Conservation (phyloP, 805 yeast species). For the Monosporozyma solicola region DNA sequence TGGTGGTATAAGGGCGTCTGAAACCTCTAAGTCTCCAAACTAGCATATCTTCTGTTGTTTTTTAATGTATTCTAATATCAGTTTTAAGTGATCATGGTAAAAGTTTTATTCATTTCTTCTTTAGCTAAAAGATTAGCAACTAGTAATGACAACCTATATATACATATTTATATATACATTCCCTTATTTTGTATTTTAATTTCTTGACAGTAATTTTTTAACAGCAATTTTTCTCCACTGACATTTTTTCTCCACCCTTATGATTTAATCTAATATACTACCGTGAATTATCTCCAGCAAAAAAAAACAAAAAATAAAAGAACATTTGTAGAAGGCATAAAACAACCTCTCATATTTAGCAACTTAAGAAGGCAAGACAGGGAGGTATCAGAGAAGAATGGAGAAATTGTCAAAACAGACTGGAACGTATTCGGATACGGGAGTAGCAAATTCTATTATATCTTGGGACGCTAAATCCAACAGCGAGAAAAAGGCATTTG, state of each 20-base stretch:
- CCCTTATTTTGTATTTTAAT: neutral
- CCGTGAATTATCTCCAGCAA: neutral
- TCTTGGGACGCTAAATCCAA: slow-evolving; percentile 23
- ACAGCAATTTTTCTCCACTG: neutral
- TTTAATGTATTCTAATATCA: neutral
- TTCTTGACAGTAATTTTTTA: neutral
- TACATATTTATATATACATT: neutral
- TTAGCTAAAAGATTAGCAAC: neutral
- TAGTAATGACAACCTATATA: neutral
- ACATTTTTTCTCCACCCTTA: neutral
- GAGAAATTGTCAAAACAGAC: neutral
- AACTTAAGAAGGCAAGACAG: neutral
- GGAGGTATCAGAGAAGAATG: neutral
- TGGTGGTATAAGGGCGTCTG: neutral
- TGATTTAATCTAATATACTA: neutral
- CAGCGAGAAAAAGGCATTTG: slow-evolving; percentile 26
- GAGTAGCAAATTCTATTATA: slow-evolving; percentile 6
- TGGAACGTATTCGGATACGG: neutral
- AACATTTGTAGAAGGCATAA: neutral
- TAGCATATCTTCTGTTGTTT: neutral
- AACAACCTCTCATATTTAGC: neutral
- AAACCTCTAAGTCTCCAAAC: neutral
- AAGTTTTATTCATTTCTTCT: neutral
- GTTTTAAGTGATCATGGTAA: neutral
- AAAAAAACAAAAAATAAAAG: neutral